Evolutionary conservation across 2,329 filamentous ascomycete genomes (phyloP).

Genomic region (Phoma sp.): DNA sequence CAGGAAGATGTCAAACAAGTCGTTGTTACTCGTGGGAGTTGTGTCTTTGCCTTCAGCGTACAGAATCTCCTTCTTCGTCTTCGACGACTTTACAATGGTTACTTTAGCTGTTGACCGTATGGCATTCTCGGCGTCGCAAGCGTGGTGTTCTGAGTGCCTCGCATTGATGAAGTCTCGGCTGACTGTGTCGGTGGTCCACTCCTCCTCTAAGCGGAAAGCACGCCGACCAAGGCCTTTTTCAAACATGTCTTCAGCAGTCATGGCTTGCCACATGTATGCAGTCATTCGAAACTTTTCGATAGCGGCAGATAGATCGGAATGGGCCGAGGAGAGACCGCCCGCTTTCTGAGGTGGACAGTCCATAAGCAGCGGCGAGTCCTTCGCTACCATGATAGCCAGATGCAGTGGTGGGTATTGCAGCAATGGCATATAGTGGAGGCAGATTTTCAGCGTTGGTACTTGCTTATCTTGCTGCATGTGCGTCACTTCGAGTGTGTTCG

Average conservation of each 20-base stretch:
- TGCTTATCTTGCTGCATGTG: slow-evolving; percentile 30
- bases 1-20: slow-evolving; percentile 31
- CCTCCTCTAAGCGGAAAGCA: slow-evolving; percentile 43
- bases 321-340: slow-evolving; percentile 33
- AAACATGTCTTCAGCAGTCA: slow-evolving; percentile 44
- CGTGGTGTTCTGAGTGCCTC: slow-evolving; percentile 5
- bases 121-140: slow-evolving; percentile 21
- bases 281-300: slow-evolving; percentile 45
- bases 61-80: slow-evolving; percentile 31
- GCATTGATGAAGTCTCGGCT: slow-evolving; percentile 32
- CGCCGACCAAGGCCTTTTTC: slow-evolving; percentile 35
- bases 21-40: slow-evolving; percentile 1
- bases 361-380: slow-evolving; percentile 41
- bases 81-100: slow-evolving; percentile 34
- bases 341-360: slow-evolving; percentile 40
- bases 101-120: slow-evolving; percentile 40
- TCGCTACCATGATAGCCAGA: slow-evolving; percentile 43
- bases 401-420: slow-evolving; percentile 44
- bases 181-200: slow-evolving; percentile 36
- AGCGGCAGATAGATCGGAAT: slow-evolving; percentile 38
- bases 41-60: slow-evolving; percentile 9
- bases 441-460: slow-evolving; percentile 18
- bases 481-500: slow-evolving; percentile 31
- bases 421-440: slow-evolving; percentile 39
- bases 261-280: slow-evolving; percentile 47